phyloP scores from a whole-genome alignment of 768 basidiomycete genomes.

The Daedaleopsis sinensis region DNA sequence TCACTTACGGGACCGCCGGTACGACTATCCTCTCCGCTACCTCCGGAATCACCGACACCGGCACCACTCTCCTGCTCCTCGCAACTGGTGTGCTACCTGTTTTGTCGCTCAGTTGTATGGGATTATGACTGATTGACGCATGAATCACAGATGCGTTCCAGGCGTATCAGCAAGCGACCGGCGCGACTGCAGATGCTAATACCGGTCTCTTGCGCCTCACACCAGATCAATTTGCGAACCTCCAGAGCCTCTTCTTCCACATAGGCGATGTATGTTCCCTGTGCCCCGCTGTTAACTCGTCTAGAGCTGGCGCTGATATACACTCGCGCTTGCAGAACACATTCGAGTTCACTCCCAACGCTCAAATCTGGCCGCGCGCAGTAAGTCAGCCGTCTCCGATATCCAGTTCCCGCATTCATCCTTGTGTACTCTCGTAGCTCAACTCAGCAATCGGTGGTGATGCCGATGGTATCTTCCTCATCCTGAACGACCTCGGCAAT shows the following conservation, averaged over 20 bases:
- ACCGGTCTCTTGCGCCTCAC: slow-evolving; percentile 26
- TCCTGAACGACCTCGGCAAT: slow-evolving; percentile 41
- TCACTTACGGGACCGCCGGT: slow-evolving; percentile 27
- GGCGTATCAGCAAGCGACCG: slow-evolving; percentile 24
- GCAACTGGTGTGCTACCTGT: slow-evolving; percentile 9
- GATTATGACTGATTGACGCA: too few relatives aligned
- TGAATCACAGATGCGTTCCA: slow-evolving; percentile 24
- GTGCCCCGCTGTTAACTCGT: too few relatives aligned
- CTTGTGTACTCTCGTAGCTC: slow-evolving; percentile 20
- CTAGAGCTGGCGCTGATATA: not conserved
- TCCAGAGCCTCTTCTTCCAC: slow-evolving; percentile 26
- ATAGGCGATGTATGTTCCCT: slow-evolving; percentile 14
- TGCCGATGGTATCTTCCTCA: slow-evolving; percentile 37
- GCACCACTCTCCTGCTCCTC: slow-evolving; percentile 27
- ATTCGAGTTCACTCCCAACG: slow-evolving; percentile 61
- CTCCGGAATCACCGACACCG: slow-evolving; percentile 34
- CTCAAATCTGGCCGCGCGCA: slow-evolving; percentile 65
- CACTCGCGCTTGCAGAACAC: slow-evolving; percentile 37
- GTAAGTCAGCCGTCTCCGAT: slow-evolving; percentile 13
- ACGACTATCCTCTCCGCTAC: slow-evolving; percentile 19
- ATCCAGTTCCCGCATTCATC: not conserved
- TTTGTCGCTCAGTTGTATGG: too few relatives aligned
- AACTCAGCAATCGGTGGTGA: slow-evolving; percentile 48
- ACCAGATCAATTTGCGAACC: slow-evolving; percentile 21
- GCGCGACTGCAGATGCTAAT: slow-evolving; percentile 10